phyloP scores from a whole-genome alignment of 768 basidiomycete genomes.

The Filobasidium floriforme region DNA sequence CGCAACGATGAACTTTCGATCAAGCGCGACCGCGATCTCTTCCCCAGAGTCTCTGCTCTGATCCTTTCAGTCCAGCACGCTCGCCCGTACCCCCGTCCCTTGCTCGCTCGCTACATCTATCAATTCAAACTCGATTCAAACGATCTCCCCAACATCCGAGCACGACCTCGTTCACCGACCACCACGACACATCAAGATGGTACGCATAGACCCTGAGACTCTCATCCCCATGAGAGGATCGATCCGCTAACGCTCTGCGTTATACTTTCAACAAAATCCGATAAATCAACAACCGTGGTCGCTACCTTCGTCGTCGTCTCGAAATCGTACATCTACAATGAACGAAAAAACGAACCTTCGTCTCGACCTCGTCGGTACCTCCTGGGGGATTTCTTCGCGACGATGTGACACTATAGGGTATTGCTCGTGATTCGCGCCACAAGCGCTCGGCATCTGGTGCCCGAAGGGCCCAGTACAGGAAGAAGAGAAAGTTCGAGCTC shows the following conservation, averaged over 20 bases:
- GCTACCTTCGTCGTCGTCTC: no score
- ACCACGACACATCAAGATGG: conserved; percentile 11
- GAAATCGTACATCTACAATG: no score
- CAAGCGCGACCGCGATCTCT: no score
- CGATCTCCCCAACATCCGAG: no score
- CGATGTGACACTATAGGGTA: conserved; percentile 53
- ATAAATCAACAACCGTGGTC: background rate
- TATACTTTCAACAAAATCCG: background rate
- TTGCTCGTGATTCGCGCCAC: conserved; percentile 92
- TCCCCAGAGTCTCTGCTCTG: no score
- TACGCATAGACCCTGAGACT: conserved; percentile 11
- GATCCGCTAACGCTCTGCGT: conserved; percentile 13
- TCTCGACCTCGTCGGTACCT: background rate
- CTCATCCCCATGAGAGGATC: conserved; percentile 8
- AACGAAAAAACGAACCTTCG: background rate
- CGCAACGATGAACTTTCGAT: no score
- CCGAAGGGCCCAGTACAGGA: conserved; percentile 56
- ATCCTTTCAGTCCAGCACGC: no score
- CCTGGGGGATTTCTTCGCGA: no score
- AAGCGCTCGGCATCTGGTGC: conserved; percentile 81
- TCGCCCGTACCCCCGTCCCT: no score
- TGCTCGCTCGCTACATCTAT: no score
- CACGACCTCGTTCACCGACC: background rate
- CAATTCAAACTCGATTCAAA: no score
- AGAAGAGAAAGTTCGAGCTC: conserved; percentile 99